Conservation (phyloP, 2,329 filamentous ascomycete genomes). For the Beauveria sp. region DNA sequence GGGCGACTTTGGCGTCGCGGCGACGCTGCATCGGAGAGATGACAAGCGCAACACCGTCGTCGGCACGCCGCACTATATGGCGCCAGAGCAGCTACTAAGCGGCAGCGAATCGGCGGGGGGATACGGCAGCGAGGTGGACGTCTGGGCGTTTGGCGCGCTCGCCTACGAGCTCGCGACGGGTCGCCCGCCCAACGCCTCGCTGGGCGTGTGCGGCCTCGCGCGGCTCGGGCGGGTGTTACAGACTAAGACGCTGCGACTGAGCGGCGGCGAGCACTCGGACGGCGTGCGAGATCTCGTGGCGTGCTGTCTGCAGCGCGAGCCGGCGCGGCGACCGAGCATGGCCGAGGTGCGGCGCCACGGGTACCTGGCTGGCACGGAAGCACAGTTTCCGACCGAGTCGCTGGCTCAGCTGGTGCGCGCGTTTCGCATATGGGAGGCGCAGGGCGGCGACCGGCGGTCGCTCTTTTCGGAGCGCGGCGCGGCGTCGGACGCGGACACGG, state of each 20-base stretch:
- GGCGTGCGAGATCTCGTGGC: slow-evolving; percentile 49
- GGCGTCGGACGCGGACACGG: slow-evolving; percentile 22
- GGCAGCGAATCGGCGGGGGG: slow-evolving; percentile 26
- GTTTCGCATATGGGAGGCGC: slow-evolving; percentile 61
- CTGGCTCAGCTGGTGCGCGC: slow-evolving; percentile 56
- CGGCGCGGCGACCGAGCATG: slow-evolving; percentile 49
- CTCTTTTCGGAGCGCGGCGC: slow-evolving; percentile 47
- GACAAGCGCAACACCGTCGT: slow-evolving; percentile 60
- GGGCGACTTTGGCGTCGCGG: slow-evolving; percentile 62
- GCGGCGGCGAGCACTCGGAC: slow-evolving; percentile 47
- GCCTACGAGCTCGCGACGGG: slow-evolving; percentile 61
- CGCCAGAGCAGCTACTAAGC: slow-evolving; percentile 48
- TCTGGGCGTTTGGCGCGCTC: slow-evolving; percentile 63
- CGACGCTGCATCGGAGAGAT: slow-evolving; percentile 49
- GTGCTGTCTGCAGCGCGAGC: slow-evolving; percentile 52
- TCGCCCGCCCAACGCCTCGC: slow-evolving; percentile 47
- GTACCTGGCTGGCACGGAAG: slow-evolving; percentile 48
- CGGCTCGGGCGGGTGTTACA: slow-evolving; percentile 36
- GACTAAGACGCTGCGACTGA: slow-evolving; percentile 45
- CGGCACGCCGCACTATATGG: slow-evolving; percentile 63
- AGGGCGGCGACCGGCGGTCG: slow-evolving; percentile 56
- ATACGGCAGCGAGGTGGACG: slow-evolving; percentile 52
- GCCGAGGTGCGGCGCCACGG: slow-evolving; percentile 55
- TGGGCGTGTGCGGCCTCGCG: slow-evolving; percentile 29
- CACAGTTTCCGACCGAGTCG: slow-evolving; percentile 50